Conservation (phyloP, 1,139 yeast genomes). For the Kurtzmaniella quercitrusa region DNA sequence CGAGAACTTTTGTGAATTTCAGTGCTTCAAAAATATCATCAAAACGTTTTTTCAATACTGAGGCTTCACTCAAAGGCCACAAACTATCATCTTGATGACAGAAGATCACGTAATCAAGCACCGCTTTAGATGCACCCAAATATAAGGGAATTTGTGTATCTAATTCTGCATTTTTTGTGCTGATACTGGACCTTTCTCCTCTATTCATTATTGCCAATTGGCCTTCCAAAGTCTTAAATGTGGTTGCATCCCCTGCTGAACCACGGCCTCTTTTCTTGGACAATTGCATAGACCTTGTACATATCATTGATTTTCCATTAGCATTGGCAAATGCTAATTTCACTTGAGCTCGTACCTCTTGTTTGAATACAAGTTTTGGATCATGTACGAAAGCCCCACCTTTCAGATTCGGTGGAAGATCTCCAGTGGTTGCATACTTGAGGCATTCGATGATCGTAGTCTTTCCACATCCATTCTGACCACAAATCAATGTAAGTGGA, state of each 20-base stretch:
- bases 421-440: constrained; percentile 93
- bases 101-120: constrained; percentile 87
- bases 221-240: constrained; percentile 90
- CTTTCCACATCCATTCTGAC: constrained; percentile 97
- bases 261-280: constrained; percentile 43
- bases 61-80: constrained; percentile 96
- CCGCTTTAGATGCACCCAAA: constrained; percentile 84
- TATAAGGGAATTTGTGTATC: constrained; percentile 78
- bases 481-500: constrained; percentile 91
- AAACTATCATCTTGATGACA: constrained; percentile 97
- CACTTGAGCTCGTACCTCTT: constrained; percentile 83
- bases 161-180: constrained; percentile 81
- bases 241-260: constrained; percentile 35
- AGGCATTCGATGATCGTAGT: constrained; percentile 95
- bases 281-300: constrained; percentile 80
- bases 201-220: constrained; percentile 64
- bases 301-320: constrained; percentile 74
- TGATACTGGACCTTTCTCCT: constrained; percentile 70
- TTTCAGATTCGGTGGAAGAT: constrained; percentile 90
- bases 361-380: constrained; percentile 75
- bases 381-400: constrained; percentile 97
- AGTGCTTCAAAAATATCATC: constrained; percentile 97
- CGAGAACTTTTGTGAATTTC: constrained; percentile 87
- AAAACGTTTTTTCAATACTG: constrained; percentile 81
- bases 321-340: constrained; percentile 79